Conservation (phyloP, 129 eudicot genomes). For the Solidago caesia region DNA sequence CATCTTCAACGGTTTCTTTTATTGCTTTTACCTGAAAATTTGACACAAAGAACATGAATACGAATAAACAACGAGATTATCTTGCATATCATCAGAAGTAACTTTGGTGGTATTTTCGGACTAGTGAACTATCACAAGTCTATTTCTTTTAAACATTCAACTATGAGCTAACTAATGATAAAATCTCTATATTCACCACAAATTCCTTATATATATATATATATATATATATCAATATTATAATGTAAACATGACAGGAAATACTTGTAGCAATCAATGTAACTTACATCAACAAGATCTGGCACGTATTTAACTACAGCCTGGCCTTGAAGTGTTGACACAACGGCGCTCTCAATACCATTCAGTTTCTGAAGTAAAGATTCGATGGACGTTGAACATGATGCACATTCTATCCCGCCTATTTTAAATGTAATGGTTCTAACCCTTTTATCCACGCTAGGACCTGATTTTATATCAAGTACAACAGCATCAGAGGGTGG, state of each 20-base stretch:
- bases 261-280: conserved; percentile 7
- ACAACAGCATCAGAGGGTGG: conserved; percentile 47
- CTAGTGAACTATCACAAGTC: neutral
- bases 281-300: conserved; percentile 61
- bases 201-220: neutral
- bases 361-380: conserved; percentile 60
- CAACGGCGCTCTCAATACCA: conserved; percentile 66
- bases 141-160: neutral
- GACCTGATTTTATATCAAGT: conserved; percentile 31
- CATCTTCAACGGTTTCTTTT: conserved; percentile 44
- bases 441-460: conserved; percentile 33
- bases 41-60: neutral
- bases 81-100: conserved; percentile 2
- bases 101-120: neutral
- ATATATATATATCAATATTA: neutral
- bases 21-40: conserved; percentile 39
- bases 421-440: conserved; percentile 61
- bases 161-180: neutral
- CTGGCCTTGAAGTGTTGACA: conserved; percentile 87
- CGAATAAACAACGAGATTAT: neutral
- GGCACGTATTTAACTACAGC: conserved; percentile 80
- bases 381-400: conserved; percentile 77
- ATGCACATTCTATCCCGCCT: conserved; percentile 68
- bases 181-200: neutral
- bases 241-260: neutral